These are phyloP conservation scores for Saprolegnia parasitica DNA, from an alignment of 352 stramenopile genomes.

Conservation along the genomic window DNA sequence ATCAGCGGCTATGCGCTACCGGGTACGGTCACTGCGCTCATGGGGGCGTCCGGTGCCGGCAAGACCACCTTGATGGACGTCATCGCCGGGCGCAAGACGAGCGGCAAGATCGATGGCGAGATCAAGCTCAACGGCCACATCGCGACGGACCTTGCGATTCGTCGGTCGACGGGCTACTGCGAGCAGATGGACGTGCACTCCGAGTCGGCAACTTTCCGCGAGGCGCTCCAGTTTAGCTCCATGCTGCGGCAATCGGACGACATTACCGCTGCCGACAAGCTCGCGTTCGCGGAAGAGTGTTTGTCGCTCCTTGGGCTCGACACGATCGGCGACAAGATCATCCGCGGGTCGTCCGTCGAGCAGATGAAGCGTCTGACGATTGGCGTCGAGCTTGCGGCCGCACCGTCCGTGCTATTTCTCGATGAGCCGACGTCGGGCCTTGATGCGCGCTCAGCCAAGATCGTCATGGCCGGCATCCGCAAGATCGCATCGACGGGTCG, in stretches of 20 bases:
- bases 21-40: slow-evolving; percentile 60
- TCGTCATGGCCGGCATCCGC: slow-evolving; percentile 40
- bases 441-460: slow-evolving; percentile 43
- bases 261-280: slow-evolving; percentile 34
- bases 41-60: slow-evolving; percentile 71
- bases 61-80: slow-evolving; percentile 96
- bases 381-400: slow-evolving; percentile 81
- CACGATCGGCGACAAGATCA: slow-evolving; percentile 37
- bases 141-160: slow-evolving; percentile 39
- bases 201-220: slow-evolving; percentile 84
- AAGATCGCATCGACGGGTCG: slow-evolving; percentile 57
- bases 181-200: slow-evolving; percentile 42
- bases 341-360: slow-evolving; percentile 40
- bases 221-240: slow-evolving; percentile 90
- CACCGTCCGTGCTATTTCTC: slow-evolving; percentile 71
- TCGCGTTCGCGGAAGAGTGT: slow-evolving; percentile 41
- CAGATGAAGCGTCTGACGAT: slow-evolving; percentile 55
- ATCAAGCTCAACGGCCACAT: slow-evolving; percentile 87
- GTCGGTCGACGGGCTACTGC: slow-evolving; percentile 34
- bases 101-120: slow-evolving; percentile 75
- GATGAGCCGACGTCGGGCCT: slow-evolving; percentile 57
- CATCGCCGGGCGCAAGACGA: slow-evolving; percentile 90
- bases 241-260: slow-evolving; percentile 61
- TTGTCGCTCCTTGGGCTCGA: slow-evolving; percentile 38
- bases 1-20: slow-evolving; percentile 50